Evolutionary conservation across 2,329 filamentous ascomycete species (phyloP), one percentile per base, ranked within the genome.

Genomic region (Zalaria obscura): DNA sequence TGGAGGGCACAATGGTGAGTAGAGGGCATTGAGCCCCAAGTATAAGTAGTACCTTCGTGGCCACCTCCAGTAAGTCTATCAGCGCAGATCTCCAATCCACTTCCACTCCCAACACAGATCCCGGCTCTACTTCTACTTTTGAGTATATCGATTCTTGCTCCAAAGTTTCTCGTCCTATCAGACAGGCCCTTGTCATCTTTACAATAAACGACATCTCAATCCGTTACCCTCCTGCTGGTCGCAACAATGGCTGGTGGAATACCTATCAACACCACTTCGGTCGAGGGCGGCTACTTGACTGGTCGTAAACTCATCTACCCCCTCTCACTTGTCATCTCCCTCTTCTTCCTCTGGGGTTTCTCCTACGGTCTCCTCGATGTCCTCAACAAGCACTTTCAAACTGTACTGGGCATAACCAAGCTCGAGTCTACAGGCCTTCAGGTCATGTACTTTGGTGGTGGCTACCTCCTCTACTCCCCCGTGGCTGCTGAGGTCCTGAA

Each of bases 261-360:
- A 29, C 61, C 63, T 10, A 55, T 62, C 29, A 53, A 54, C 38
- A 52, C 58, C 26, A 56, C 60, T 27, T 50, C 56, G 27, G 52
- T 66, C 27, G 53, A 55, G 39, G 57, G 61, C 38, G 62, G 63
- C 44, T 65, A 59, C 53, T 57, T 68, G 38, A 66, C 65, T 10
- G 58, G 62, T 46, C 55, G 61, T 43, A 56, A 61, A 57, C 63
- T 70, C 40, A 66, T 72, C 52, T 60, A 68, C 47, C 69, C 69
- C 6, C 62, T 72, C 38, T 48, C 54, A 9, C 53, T 68, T 36
- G 63, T 69, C 55, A 69, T 65, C 35, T 58, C 60, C 28, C 59
- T 69, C 36, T 68, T 69, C 59, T 69, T 68, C 58, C 56, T 61
- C 41, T 61, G 58, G 57, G 57, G 57, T 35, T 60, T 60, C 52